Conservation (phyloP, 495 filamentous ascomycete species). For the Stereocaulon alpinum region DNA sequence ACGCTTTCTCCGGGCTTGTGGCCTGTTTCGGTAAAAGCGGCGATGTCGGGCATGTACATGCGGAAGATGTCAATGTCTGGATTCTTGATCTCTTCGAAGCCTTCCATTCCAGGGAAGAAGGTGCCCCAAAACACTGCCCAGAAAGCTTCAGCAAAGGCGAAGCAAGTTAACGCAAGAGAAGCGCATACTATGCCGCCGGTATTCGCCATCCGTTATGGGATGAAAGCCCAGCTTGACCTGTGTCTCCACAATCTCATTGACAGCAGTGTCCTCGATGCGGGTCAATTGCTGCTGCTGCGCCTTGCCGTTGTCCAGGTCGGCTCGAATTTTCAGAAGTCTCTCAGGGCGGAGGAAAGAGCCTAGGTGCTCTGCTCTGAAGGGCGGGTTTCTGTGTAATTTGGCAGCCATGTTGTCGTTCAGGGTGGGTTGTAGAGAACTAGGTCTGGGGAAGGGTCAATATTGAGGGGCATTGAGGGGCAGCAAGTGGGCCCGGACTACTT, state of each 20-base stretch:
- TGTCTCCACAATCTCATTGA: slow-evolving; percentile 53
- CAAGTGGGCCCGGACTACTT: not conserved
- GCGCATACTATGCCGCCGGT: slow-evolving; percentile 50
- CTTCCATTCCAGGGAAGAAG: slow-evolving; percentile 67
- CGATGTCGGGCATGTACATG: slow-evolving; percentile 68
- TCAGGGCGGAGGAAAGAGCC: slow-evolving; percentile 71
- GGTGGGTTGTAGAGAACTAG: slow-evolving; percentile 1
- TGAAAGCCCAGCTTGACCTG: slow-evolving; percentile 59
- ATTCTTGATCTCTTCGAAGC: slow-evolving; percentile 52
- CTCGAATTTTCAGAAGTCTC: slow-evolving; percentile 53
- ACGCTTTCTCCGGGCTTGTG: slow-evolving; percentile 67
- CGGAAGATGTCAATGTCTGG: slow-evolving; percentile 55
- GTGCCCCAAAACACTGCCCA: slow-evolving; percentile 54
- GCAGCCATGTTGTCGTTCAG: slow-evolving; percentile 1
- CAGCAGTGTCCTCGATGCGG: slow-evolving; percentile 52
- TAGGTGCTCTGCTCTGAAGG: slow-evolving; percentile 77
- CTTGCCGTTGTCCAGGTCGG: slow-evolving; percentile 43
- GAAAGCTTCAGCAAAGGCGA: not conserved
- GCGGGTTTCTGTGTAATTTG: slow-evolving; percentile 44
- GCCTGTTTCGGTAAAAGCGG: slow-evolving; percentile 58
- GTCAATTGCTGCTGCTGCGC: slow-evolving; percentile 30
- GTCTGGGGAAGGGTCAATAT: not conserved
- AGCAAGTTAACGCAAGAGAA: not conserved
- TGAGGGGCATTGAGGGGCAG: not conserved
- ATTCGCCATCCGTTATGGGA: slow-evolving; percentile 68